Conservation (phyloP, 2,329 filamentous ascomycete species). For the Verticillium albo-atrum region DNA sequence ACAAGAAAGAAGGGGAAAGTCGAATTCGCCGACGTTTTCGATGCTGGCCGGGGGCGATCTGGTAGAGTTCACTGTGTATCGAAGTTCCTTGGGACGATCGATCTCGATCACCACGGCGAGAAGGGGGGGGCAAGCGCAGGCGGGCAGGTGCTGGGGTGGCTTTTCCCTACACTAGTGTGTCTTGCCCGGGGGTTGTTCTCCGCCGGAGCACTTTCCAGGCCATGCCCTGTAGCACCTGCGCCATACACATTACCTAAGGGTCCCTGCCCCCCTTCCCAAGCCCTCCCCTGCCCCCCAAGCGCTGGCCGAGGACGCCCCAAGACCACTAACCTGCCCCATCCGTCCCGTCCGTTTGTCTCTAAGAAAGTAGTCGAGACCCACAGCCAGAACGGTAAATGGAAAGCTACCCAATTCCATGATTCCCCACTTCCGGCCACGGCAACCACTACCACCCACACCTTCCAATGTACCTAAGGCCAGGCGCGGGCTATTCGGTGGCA, state of each 20-base stretch:
- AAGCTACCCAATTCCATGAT: background rate
- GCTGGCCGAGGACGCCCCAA: background rate
- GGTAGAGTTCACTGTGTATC: slow-evolving; percentile 10
- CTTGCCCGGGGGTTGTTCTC: background rate
- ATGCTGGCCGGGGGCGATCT: slow-evolving; percentile 11
- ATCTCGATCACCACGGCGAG: slow-evolving; percentile 13
- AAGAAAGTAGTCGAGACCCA: background rate
- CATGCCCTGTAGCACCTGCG: background rate
- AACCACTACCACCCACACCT: background rate
- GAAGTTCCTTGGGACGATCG: slow-evolving; percentile 15
- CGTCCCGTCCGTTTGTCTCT: background rate
- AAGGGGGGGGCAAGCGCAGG: background rate
- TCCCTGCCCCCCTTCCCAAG: background rate
- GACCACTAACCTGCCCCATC: background rate
- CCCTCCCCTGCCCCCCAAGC: background rate
- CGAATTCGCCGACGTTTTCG: slow-evolving; percentile 9
- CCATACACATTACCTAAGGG: background rate
- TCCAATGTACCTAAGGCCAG: too few relatives aligned
- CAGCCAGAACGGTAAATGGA: background rate
- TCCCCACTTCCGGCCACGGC: background rate
- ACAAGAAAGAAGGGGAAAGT: slow-evolving; percentile 9
- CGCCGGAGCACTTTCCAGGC: background rate
- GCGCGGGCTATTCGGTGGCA: too few relatives aligned
- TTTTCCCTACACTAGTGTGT: background rate
- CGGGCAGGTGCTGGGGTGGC: background rate